These are phyloP conservation scores for Entomortierella lignicola DNA, from an alignment of 192 early-diverging fungal species.

Conservation along the genomic window DNA sequence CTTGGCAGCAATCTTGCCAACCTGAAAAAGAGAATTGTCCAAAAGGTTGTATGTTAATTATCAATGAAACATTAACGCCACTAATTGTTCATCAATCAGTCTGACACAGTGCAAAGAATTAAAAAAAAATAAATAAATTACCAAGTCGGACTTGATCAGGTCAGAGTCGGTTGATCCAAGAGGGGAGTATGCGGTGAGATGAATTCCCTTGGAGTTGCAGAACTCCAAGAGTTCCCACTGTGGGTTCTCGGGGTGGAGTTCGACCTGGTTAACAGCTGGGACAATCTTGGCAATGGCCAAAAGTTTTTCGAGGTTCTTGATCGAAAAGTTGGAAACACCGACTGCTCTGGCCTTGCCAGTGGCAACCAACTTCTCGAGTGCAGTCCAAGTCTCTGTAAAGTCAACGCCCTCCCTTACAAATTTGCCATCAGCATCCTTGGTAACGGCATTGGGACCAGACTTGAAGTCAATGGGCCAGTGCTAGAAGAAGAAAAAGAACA, in stretches of 20 bases:
- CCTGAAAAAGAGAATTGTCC: conserved; percentile 15
- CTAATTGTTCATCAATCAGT: too few species aligned
- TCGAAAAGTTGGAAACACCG: conserved; percentile 88
- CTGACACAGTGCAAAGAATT: too few species aligned
- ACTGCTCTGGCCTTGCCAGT: conserved; percentile 80
- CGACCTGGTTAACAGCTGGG: conserved; percentile 90
- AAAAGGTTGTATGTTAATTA: too few species aligned
- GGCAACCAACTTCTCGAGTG: conserved; percentile 82
- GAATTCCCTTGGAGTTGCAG: conserved; percentile 76
- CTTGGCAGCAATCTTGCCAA: conserved; percentile 76
- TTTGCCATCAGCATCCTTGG: conserved; percentile 49
- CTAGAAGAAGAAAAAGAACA: conserved; percentile 51
- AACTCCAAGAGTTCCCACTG: conserved; percentile 80
- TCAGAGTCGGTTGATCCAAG: conserved; percentile 65
- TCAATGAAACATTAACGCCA: too few species aligned
- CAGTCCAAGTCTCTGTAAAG: conserved; percentile 81
- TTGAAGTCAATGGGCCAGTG: conserved; percentile 85
- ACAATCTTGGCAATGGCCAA: conserved; percentile 70
- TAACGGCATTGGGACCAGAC: conserved; percentile 3
- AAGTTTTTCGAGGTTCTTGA: conserved; percentile 72
- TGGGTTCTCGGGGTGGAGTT: conserved; percentile 82
- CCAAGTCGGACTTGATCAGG: conserved; percentile 45
- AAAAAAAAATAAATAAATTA: too few species aligned
- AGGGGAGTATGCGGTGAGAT: conserved; percentile 86
- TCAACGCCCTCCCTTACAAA: conserved; percentile 61